Conservation (phyloP, 257 asterid genomes). For the Penstemon eatonii region DNA sequence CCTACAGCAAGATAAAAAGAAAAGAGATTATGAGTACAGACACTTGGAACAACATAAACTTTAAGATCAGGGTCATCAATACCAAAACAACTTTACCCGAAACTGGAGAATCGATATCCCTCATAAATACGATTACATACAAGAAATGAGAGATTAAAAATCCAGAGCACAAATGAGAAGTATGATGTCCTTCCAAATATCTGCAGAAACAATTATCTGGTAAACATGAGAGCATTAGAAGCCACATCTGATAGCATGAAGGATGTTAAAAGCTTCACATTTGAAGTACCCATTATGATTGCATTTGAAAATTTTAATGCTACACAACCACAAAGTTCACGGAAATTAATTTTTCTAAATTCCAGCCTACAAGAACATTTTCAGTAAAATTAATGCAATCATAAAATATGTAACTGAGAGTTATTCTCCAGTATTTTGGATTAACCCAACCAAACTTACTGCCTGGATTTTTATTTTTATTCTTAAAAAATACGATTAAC, state of each 20-base stretch:
- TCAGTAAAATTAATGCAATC: background rate
- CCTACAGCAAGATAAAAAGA: constrained; percentile 47
- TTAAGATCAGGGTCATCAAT: constrained; percentile 15
- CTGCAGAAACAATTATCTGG: constrained; percentile 58
- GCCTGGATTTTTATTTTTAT: background rate
- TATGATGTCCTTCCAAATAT: constrained; percentile 71
- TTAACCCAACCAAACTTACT: constrained; percentile 16
- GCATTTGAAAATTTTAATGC: constrained; percentile 5
- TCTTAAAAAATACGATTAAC: constrained; percentile 1
- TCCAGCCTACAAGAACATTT: constrained; percentile 22
- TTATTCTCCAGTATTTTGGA: constrained; percentile 5
- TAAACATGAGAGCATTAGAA: constrained; percentile 48
- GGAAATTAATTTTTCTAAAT: background rate
- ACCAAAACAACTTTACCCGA: constrained; percentile 57
- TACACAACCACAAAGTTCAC: constrained; percentile 14
- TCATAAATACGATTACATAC: constrained; percentile 75
- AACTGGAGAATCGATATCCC: constrained; percentile 76
- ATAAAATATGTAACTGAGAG: background rate
- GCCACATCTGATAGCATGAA: constrained; percentile 20
- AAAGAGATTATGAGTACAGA: constrained; percentile 10
- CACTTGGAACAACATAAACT: constrained; percentile 10
- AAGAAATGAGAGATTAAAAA: constrained; percentile 70
- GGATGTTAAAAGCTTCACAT: constrained; percentile 12
- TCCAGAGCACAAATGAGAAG: constrained; percentile 68
- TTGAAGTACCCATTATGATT: constrained; percentile 1